Percentiles rank a stretch among this genome's conserved stretches.
These are phyloP conservation scores for Zizania palustris DNA, from an alignment of 202 grass and related monocot species.

Conservation along the genomic window DNA sequence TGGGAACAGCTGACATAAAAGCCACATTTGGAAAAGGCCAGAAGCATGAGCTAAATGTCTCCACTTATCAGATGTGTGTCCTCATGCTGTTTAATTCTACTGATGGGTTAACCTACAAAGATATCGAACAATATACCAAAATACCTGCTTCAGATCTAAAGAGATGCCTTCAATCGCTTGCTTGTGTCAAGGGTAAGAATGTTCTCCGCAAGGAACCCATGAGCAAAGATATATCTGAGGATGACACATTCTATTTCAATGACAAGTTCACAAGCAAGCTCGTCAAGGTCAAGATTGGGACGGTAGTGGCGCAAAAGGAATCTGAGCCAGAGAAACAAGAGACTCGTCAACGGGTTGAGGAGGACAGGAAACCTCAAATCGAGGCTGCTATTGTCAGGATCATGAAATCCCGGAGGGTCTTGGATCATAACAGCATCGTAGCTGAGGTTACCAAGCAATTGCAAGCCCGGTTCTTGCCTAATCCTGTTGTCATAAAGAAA, in stretches of 20 bases:
- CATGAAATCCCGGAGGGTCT: slow-evolving; percentile 87
- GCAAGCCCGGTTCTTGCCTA: slow-evolving; percentile 86
- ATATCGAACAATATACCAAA: slow-evolving; percentile 83
- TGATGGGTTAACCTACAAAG: slow-evolving; percentile 67
- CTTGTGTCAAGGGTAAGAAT: slow-evolving; percentile 98
- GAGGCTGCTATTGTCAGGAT: slow-evolving; percentile 96
- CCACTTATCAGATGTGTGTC: slow-evolving; percentile 97
- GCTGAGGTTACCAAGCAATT: slow-evolving; percentile 91
- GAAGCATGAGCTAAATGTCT: slow-evolving; percentile 97
- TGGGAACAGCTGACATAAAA: slow-evolving; percentile 97
- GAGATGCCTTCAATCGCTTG: slow-evolving; percentile 93
- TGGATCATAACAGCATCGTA: slow-evolving; percentile 97
- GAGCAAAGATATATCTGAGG: slow-evolving; percentile 98
- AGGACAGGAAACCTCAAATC: slow-evolving; percentile 97
- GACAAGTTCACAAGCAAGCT: slow-evolving; percentile 98
- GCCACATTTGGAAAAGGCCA: slow-evolving; percentile 86
- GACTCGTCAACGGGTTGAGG: slow-evolving; percentile 92
- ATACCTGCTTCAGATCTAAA: slow-evolving; percentile 91
- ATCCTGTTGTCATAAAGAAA: slow-evolving; percentile 97
- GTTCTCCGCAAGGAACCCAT: slow-evolving; percentile 93
- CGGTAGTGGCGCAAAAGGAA: slow-evolving; percentile 88
- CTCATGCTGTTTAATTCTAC: slow-evolving; percentile 88
- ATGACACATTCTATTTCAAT: slow-evolving; percentile 91
- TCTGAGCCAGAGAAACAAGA: slow-evolving; percentile 95
- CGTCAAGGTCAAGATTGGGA: slow-evolving; percentile 98